phyloP scores from a whole-genome alignment of 1,284 basidiomycete genomes.

The Cutaneotrichosporon sp. region DNA sequence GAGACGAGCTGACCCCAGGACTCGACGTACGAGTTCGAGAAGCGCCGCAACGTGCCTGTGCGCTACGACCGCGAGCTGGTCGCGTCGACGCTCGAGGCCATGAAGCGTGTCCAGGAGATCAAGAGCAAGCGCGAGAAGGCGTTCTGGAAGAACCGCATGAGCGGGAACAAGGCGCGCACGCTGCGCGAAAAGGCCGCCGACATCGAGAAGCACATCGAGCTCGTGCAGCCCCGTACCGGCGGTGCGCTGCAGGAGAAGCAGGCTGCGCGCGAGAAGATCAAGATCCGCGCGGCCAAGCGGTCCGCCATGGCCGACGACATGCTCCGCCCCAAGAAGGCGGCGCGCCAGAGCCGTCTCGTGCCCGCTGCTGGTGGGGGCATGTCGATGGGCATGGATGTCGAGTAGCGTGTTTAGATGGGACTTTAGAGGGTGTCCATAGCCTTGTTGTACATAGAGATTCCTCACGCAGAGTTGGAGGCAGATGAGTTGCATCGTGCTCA shows the following conservation, averaged over 20 bases:
- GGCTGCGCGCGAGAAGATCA: slow-evolving; percentile 71
- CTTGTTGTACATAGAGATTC: slow-evolving; percentile 14
- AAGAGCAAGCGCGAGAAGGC: slow-evolving; percentile 84
- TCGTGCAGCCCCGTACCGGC: slow-evolving; percentile 65
- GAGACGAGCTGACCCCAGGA: slow-evolving; percentile 66
- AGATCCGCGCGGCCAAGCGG: slow-evolving; percentile 65
- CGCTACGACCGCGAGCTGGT: slow-evolving; percentile 96
- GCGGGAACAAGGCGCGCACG: slow-evolving; percentile 57
- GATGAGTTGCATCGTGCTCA: too few relatives aligned
- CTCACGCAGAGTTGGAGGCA: too few relatives aligned
- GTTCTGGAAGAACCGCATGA: slow-evolving; percentile 98
- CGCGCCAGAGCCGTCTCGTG: slow-evolving; percentile 64
- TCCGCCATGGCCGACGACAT: slow-evolving; percentile 49
- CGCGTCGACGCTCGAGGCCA: slow-evolving; percentile 91
- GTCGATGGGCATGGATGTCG: slow-evolving; percentile 51
- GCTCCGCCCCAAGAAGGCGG: slow-evolving; percentile 58
- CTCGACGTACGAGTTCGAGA: slow-evolving; percentile 98
- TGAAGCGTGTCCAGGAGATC: slow-evolving; percentile 94
- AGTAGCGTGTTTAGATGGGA: slow-evolving; percentile 15
- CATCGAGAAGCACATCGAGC: slow-evolving; percentile 61
- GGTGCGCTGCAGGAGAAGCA: slow-evolving; percentile 43
- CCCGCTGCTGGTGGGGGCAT: slow-evolving; percentile 53
- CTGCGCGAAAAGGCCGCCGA: slow-evolving; percentile 56
- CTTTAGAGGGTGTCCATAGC: background rate
- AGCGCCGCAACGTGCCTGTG: slow-evolving; percentile 95